A percentile compares a stretch with the other conserved stretches of the same genome.
phyloP scores from a whole-genome alignment of 2,329 filamentous ascomycete genomes.

The Cercospora citrullina region DNA sequence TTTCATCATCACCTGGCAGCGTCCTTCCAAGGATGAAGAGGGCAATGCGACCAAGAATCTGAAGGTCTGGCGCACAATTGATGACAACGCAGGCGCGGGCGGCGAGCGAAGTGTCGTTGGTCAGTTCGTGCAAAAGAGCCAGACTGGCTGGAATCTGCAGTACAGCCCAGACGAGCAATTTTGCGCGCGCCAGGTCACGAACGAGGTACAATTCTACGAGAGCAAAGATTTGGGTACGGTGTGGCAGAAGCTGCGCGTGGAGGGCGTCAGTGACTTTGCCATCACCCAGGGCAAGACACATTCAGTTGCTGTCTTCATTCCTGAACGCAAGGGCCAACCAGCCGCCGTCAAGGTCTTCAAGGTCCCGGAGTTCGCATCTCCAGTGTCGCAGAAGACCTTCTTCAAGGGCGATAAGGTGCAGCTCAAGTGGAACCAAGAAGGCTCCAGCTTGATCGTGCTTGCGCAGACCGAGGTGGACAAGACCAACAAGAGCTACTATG shows the following conservation, averaged over 20 bases:
- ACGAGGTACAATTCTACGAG: conserved; percentile 96
- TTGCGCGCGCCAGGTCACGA: conserved; percentile 90
- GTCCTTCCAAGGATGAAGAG: conserved; percentile 85
- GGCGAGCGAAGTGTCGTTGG: conserved; percentile 74
- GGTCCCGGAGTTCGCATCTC: conserved; percentile 77
- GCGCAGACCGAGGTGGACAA: conserved; percentile 98
- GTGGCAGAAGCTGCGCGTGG: conserved; percentile 92
- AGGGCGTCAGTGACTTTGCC: conserved; percentile 87
- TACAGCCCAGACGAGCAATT: conserved; percentile 92
- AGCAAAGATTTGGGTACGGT: conserved; percentile 80
- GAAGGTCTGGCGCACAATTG: conserved; percentile 88
- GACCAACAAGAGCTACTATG: conserved; percentile 98
- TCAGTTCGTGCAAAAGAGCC: conserved; percentile 91
- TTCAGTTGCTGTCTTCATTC: conserved; percentile 90
- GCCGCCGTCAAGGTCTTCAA: conserved; percentile 93
- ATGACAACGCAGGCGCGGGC: conserved; percentile 61
- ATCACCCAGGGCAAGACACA: conserved; percentile 86
- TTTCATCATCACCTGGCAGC: conserved; percentile 95
- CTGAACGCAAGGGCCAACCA: conserved; percentile 90
- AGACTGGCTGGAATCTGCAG: conserved; percentile 95
- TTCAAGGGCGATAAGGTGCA: conserved; percentile 99
- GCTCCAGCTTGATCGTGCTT: conserved; percentile 88
- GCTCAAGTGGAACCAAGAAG: conserved; percentile 93
- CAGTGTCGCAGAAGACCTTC: conserved; percentile 96
- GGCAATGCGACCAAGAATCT: conserved; percentile 95